These are phyloP conservation scores for Xerocomus brunneocitrinus DNA, from an alignment of 768 basidiomycete genomes.

Conservation along the genomic window DNA sequence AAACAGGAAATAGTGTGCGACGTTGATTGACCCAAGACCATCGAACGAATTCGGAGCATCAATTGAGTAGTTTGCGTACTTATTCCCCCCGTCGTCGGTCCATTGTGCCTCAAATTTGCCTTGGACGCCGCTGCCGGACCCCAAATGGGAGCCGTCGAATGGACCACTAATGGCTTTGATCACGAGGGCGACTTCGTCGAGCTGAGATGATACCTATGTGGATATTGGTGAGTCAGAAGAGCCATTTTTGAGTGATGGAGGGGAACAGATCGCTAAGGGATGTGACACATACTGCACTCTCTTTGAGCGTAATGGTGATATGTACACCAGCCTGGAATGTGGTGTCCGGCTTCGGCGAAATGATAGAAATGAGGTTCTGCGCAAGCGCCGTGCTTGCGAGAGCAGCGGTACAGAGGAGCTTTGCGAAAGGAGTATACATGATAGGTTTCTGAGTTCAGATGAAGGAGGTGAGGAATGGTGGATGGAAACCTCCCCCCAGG, in stretches of 20 bases:
- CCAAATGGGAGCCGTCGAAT: constrained; percentile 3
- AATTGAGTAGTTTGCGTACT: constrained; percentile 1
- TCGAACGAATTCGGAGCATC: not conserved
- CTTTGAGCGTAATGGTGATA: constrained; percentile 35
- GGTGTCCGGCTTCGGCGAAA: constrained; percentile 31
- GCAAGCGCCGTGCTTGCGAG: constrained; percentile 30
- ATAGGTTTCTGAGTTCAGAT: not conserved
- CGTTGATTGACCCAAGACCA: not conserved
- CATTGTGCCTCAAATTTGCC: not conserved
- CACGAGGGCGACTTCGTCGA: constrained; percentile 4
- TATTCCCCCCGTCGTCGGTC: not conserved
- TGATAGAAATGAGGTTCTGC: constrained; percentile 34
- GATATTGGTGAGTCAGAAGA: not conserved
- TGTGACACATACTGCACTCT: constrained; percentile 35
- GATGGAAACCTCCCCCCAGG: not conserved
- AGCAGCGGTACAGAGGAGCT: constrained; percentile 5
- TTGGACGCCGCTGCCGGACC: not conserved
- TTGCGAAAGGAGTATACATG: constrained; percentile 10
- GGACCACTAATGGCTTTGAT: not conserved
- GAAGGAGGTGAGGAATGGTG: not conserved
- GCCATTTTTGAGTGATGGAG: no score
- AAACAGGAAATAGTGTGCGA: not conserved
- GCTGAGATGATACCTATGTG: not conserved
- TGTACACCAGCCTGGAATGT: constrained; percentile 30
- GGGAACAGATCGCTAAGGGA: not conserved